phyloP scores from a whole-genome alignment of 768 basidiomycete species.

The Rhodosporidiobolus sp. region DNA sequence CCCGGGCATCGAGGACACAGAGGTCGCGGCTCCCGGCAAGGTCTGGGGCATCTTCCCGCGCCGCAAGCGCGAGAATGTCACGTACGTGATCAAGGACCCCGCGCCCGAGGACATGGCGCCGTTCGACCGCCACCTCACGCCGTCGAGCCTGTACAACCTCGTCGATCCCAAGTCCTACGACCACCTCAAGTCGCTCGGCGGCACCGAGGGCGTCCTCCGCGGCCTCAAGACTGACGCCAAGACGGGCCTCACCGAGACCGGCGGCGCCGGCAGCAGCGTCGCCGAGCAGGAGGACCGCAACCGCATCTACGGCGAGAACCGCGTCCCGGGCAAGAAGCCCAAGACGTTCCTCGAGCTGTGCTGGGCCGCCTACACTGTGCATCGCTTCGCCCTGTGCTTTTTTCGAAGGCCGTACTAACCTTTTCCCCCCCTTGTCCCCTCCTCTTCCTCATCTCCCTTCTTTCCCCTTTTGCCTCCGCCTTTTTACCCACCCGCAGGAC shows the following conservation, averaged over 20 bases:
- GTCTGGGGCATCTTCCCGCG: constrained; percentile 15
- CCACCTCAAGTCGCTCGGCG: constrained; percentile 66
- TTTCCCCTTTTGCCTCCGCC: too few species aligned
- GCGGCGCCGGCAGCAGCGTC: neutral
- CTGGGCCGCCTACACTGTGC: constrained; percentile 61
- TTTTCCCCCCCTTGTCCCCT: neutral
- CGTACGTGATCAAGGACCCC: constrained; percentile 19
- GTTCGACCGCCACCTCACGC: constrained; percentile 29
- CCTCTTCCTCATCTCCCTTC: neutral
- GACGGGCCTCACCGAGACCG: constrained; percentile 47
- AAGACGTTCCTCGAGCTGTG: constrained; percentile 72
- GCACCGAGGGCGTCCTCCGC: constrained; percentile 61
- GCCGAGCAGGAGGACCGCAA: constrained; percentile 52
- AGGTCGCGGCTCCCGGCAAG: neutral
- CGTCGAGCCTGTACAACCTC: constrained; percentile 50
- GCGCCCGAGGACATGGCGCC: constrained; percentile 39
- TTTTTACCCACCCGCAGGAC: constrained; percentile 60
- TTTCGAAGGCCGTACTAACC: neutral
- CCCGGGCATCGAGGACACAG: constrained; percentile 19
- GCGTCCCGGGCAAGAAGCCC: constrained; percentile 65
- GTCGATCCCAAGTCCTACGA: constrained; percentile 84
- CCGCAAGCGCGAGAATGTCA: neutral
- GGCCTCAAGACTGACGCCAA: constrained; percentile 67
- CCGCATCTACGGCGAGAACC: constrained; percentile 70
- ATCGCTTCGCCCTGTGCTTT: neutral